Conservation (phyloP, 768 basidiomycete genomes). For the Vararia minispora region DNA sequence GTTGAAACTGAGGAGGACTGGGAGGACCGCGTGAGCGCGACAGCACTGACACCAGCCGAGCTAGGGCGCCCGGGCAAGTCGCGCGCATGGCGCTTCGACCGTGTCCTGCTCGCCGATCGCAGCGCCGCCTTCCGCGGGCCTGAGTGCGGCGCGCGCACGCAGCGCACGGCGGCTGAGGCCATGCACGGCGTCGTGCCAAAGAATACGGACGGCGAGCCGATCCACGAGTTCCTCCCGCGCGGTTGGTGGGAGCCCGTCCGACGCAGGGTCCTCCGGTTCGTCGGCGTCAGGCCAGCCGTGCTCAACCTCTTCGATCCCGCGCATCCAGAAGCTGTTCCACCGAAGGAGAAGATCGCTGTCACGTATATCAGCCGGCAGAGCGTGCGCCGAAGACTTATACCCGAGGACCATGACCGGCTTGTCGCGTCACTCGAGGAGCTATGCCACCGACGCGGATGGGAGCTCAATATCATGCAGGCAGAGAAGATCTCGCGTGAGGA, state of each 20-base stretch:
- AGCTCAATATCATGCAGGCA: slow-evolving; percentile 47
- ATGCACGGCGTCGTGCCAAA: slow-evolving; percentile 20
- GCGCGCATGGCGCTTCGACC: slow-evolving; percentile 60
- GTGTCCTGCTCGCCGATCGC: slow-evolving; percentile 60
- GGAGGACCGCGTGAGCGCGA: slow-evolving; percentile 41
- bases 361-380: slow-evolving; percentile 66
- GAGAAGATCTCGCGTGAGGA: slow-evolving; percentile 66
- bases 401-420: slow-evolving; percentile 43
- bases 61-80: slow-evolving; percentile 11
- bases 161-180: slow-evolving; percentile 65
- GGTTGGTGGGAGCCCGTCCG: slow-evolving; percentile 79
- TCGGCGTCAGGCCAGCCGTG: slow-evolving; percentile 32
- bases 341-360: slow-evolving; percentile 36
- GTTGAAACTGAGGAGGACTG: slow-evolving; percentile 66
- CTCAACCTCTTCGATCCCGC: slow-evolving; percentile 20
- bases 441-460: slow-evolving; percentile 37
- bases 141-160: slow-evolving; percentile 50
- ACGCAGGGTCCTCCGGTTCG: slow-evolving; percentile 53
- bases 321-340: slow-evolving; percentile 1
- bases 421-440: slow-evolving; percentile 43
- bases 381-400: slow-evolving; percentile 40
- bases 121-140: slow-evolving; percentile 64
- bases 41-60: slow-evolving; percentile 7
- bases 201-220: slow-evolving; percentile 40
- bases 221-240: slow-evolving; percentile 22